These are phyloP conservation scores for Wickerhamiella dianesei DNA, from an alignment of 805 yeast genomes.

Conservation along the genomic window DNA sequence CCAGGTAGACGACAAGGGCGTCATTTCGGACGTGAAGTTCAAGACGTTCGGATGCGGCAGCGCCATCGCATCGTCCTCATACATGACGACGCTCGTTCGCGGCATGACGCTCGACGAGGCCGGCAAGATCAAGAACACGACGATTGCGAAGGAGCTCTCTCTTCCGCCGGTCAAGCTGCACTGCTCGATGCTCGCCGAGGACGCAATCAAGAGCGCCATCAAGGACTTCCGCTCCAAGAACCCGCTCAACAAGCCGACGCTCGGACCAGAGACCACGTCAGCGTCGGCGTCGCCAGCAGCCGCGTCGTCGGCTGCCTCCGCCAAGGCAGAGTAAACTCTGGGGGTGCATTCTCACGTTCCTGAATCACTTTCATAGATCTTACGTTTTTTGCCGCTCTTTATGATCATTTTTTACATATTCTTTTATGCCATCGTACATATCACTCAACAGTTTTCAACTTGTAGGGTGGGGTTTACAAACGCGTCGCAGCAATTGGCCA, in stretches of 20 bases:
- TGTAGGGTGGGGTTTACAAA: too few species aligned
- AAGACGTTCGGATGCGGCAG: constrained; percentile 99
- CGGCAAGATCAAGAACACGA: constrained; percentile 78
- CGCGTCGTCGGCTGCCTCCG: not conserved
- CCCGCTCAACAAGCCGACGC: constrained; percentile 30
- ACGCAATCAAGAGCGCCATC: constrained; percentile 93
- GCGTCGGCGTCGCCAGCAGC: constrained; percentile 8
- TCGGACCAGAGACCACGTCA: constrained; percentile 35
- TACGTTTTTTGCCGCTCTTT: not conserved
- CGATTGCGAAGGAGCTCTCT: constrained; percentile 85
- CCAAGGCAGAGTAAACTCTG: not conserved
- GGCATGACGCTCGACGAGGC: constrained; percentile 95
- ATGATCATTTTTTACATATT: not conserved
- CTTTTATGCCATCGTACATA: not conserved
- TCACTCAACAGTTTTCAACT: not conserved
- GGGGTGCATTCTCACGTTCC: not conserved
- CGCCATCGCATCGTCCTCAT: constrained; percentile 92
- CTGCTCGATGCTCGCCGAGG: constrained; percentile 98
- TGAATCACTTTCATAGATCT: constrained; percentile 1
- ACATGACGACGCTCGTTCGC: constrained; percentile 87
- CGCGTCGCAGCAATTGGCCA: not conserved
- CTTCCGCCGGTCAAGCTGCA: constrained; percentile 96
- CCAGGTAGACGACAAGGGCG: constrained; percentile 81
- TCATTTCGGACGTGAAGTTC: constrained; percentile 88
- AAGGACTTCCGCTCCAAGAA: constrained; percentile 88